Percentiles rank a stretch among this genome's conserved stretches.
Evolutionary conservation across 805 yeast genomes (phyloP).

Genomic region (Clavispora santaluciae): DNA sequence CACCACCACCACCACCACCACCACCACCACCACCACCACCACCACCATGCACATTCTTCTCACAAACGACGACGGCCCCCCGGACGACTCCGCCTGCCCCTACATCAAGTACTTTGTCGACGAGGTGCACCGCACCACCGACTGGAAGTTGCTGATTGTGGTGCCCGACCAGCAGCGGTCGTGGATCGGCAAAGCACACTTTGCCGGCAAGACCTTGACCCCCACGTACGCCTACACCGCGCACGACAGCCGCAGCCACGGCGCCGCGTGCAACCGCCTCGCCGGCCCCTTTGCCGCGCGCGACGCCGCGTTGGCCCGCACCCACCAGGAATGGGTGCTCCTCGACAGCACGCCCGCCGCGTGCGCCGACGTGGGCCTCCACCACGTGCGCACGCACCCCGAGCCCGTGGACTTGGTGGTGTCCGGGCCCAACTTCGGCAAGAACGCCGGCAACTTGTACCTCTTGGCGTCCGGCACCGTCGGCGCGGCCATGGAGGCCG

Average conservation of each 20-base stretch:
- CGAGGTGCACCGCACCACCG: conserved; percentile 56
- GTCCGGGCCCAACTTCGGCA: conserved; percentile 94
- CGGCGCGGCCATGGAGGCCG: conserved; percentile 96
- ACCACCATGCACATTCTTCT: conserved; percentile 45
- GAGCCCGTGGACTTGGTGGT: conserved; percentile 78
- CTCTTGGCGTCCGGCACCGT: conserved; percentile 91
- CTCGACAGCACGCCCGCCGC: conserved; percentile 96
- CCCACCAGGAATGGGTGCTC: conserved; percentile 75
- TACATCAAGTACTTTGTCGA: conserved; percentile 78
- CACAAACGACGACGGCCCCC: conserved; percentile 96
- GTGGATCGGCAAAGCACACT: conserved; percentile 97
- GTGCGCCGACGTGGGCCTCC: conserved; percentile 84
- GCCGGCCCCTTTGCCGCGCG: conserved; percentile 65
- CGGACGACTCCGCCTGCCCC: conserved; percentile 73
- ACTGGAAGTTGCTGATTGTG: conserved; percentile 81
- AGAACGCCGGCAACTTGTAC: conserved; percentile 85
- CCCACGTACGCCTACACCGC: conserved; percentile 61
- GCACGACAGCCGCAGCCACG: conserved; percentile 39
- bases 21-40: background rate
- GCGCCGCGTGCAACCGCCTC: conserved; percentile 38
- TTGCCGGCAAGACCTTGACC: conserved; percentile 66
- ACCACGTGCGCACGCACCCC: conserved; percentile 51
- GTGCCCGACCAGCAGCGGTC: conserved; percentile 85
- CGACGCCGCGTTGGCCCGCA: conserved; percentile 31
- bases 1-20: no score